phyloP scores from a whole-genome alignment of 2,329 filamentous ascomycete species.

The Emmonsia crescens region DNA sequence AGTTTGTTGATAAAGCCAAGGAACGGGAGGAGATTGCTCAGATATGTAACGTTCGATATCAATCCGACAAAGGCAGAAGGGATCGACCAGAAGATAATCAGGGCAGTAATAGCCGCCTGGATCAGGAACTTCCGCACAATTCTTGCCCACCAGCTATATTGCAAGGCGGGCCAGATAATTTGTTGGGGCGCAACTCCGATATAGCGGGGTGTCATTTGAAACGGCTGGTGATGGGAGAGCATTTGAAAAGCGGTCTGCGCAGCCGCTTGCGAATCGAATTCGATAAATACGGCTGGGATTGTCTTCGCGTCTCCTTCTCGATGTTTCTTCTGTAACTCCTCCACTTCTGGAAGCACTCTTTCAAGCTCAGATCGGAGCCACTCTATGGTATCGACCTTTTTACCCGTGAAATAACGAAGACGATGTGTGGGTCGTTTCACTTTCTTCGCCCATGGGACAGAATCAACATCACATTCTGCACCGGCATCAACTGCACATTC shows the following conservation, averaged over 20 bases:
- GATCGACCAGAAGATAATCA: conserved; percentile 80
- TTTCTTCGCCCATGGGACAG: conserved; percentile 22
- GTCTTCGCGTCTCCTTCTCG: conserved; percentile 52
- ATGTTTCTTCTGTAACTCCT: conserved; percentile 54
- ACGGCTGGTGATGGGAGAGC: conserved; percentile 70
- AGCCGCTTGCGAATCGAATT: conserved; percentile 70
- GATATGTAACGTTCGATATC: conserved; percentile 73
- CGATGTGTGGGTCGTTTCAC: conserved; percentile 62
- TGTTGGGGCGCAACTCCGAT: conserved; percentile 74
- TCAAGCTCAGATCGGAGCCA: conserved; percentile 69
- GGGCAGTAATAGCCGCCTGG: conserved; percentile 56
- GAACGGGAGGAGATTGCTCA: conserved; percentile 45
- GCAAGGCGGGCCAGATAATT: conserved; percentile 78
- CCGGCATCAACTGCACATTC: conserved; percentile 21
- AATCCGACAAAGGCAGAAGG: conserved; percentile 68
- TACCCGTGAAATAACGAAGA: conserved; percentile 55
- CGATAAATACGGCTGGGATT: conserved; percentile 73
- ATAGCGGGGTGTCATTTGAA: conserved; percentile 80
- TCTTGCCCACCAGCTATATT: conserved; percentile 72
- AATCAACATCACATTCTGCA: conserved; percentile 18
- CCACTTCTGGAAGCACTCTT: conserved; percentile 59
- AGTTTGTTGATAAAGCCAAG: conserved; percentile 65
- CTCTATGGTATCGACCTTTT: conserved; percentile 83
- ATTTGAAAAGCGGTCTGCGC: conserved; percentile 81
- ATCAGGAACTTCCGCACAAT: conserved; percentile 61